Base-by-base conservation (phyloP, 371 early-diverging fungal genomes). In the Mucor velutinosus region DNA sequence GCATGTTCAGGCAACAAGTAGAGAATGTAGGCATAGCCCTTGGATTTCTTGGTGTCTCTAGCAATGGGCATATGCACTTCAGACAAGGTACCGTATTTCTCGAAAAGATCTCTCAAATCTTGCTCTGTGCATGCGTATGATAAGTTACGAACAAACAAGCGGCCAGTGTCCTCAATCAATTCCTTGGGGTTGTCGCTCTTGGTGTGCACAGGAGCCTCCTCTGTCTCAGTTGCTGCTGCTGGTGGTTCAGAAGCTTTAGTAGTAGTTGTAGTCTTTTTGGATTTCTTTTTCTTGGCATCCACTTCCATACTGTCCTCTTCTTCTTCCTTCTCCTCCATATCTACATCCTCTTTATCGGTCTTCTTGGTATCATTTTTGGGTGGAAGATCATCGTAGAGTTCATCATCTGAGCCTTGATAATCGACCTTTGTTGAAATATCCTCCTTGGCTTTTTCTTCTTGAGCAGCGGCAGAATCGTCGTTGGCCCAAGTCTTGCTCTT, bases 51-150 rank as follows among this genome's bases (percentile, higher is more conserved):
- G 63, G 96, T 95, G 62, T 93, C 92, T 74, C 89, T 92, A 53
- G 90, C 88, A 59, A 99, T 92, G 14, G 99, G 96, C 84, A 98
- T 89, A 79, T 97, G 97, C 30, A 95, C 80, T 78, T 97, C 98
- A 1, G 96, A 90, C 11, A 99, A 74, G 0, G 95, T 94, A 6
- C 99, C 99, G 76, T 90, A 96, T 69, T 81, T 82, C 47, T 87
- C 86, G 73, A 98, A 98, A 23, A 88, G 66, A 19, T 80, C 78
- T 61, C 89, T 86, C 32, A 99, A 79, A 61, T 98, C 97, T 7
- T 92, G 90, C 63, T 92, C 93, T 0, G 96, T 94, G 68, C 94
- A 92, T 41, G 92, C 81, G 80, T 94, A 99, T 12, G 97, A 83
- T 30, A 99, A 83, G 74, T 98, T 98, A 64, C 93, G 89, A 51